Conservation (phyloP, 1,284 basidiomycete species). For the Ceratobasidium sp. region DNA sequence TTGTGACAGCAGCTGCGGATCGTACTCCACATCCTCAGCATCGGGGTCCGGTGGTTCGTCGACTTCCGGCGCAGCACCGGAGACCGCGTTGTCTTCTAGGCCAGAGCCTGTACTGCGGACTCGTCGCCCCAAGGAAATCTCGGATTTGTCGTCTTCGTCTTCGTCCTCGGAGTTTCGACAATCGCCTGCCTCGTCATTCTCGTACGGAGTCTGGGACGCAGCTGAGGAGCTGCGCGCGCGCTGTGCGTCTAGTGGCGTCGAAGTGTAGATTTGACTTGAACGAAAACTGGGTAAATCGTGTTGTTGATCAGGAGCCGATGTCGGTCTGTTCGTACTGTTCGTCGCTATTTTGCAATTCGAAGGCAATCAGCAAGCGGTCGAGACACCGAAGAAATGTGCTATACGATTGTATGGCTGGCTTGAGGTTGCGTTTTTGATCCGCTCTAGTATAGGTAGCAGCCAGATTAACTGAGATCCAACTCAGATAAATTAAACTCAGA, state of each 20-base stretch:
- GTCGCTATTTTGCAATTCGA: conserved; percentile 21
- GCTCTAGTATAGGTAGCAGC: not conserved
- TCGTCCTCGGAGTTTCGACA: not conserved
- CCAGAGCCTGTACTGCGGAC: not conserved
- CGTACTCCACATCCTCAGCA: not conserved
- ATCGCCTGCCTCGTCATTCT: not conserved
- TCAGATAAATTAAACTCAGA: conserved; percentile 10
- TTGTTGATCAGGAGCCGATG: conserved; percentile 11
- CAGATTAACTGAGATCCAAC: not conserved
- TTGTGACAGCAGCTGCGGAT: not conserved
- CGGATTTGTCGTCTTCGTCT: not conserved
- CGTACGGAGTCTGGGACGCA: not conserved
- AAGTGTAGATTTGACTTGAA: conserved; percentile 28
- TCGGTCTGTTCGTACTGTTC: conserved; percentile 1
- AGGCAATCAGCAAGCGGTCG: conserved; percentile 6
- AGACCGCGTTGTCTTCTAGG: not conserved
- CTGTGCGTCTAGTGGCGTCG: conserved; percentile 28
- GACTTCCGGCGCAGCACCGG: not conserved
- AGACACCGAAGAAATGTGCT: not conserved
- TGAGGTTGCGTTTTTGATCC: conserved; percentile 21
- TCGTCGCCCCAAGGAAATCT: not conserved
- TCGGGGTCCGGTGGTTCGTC: not conserved
- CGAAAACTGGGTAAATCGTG: conserved; percentile 26
- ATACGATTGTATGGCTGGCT: conserved; percentile 34
- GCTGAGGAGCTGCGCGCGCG: conserved; percentile 7